These are phyloP conservation scores for Camellia japonica DNA, from an alignment of 148 eudicot genomes.

Conservation along the genomic window DNA sequence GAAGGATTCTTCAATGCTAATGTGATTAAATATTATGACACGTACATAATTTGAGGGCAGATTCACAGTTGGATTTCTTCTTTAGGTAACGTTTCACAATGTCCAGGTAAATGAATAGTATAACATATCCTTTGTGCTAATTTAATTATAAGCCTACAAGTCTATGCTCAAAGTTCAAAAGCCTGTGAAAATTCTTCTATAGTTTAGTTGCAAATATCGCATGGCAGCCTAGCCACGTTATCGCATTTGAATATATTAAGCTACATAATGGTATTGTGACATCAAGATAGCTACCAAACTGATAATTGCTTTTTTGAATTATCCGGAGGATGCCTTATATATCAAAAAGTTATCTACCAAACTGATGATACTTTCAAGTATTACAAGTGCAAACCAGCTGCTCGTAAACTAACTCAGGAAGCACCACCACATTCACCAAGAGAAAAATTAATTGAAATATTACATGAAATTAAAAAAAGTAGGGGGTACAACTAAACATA, in stretches of 20 bases:
- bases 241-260: background rate
- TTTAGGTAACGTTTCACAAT: background rate
- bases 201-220: background rate
- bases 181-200: background rate
- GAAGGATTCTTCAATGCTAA: background rate
- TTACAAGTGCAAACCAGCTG: background rate
- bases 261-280: background rate
- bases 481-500: slow-evolving; percentile 31
- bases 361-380: background rate
- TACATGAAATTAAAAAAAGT: background rate
- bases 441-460: slow-evolving; percentile 5
- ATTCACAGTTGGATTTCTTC: background rate
- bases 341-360: too few relatives aligned
- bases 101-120: background rate
- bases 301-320: too few relatives aligned
- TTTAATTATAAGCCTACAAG: background rate
- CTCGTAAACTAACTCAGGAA: background rate
- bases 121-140: background rate
- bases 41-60: background rate
- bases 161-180: background rate
- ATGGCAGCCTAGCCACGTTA: background rate
- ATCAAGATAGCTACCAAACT: background rate
- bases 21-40: background rate
- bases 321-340: too few relatives aligned
- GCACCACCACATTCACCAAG: slow-evolving; percentile 2